A percentile compares a stretch with the other conserved stretches of the same genome.
phyloP scores from a whole-genome alignment of 768 basidiomycete genomes.

The Serendipita sp. region DNA sequence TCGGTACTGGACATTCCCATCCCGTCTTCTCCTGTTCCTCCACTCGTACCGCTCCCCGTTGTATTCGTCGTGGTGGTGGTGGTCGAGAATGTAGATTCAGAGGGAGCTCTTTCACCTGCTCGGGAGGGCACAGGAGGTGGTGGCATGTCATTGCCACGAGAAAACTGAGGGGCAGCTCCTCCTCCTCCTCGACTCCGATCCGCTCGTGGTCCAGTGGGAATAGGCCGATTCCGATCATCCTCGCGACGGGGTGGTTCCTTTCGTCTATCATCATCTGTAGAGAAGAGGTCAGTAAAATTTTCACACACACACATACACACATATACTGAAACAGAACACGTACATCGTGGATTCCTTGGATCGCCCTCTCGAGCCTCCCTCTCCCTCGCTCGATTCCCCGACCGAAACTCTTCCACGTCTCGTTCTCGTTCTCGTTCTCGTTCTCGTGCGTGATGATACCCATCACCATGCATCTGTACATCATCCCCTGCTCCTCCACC shows the following conservation, averaged over 20 bases:
- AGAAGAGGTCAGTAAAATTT: too few species aligned
- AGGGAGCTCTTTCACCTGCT: too few species aligned
- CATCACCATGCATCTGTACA: too few species aligned
- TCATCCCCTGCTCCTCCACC: too few species aligned
- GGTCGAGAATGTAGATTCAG: background rate
- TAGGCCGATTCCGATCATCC: slow-evolving; percentile 19
- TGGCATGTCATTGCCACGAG: too few species aligned
- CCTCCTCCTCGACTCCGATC: too few species aligned
- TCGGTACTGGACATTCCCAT: slow-evolving; percentile 33
- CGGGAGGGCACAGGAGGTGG: too few species aligned
- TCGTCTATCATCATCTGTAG: too few species aligned
- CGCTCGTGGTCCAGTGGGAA: too few species aligned
- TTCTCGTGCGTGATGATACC: too few species aligned
- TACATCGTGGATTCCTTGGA: slow-evolving; percentile 21
- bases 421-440: slow-evolving; percentile 24
- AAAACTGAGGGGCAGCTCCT: too few species aligned
- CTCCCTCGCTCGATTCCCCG: slow-evolving; percentile 7
- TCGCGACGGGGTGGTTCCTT: slow-evolving; percentile 25
- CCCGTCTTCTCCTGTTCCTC: too few species aligned
- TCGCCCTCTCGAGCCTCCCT: slow-evolving; percentile 19
- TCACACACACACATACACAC: background rate
- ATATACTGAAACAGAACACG: background rate
- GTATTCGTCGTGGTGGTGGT: slow-evolving; percentile 18
- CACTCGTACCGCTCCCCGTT: slow-evolving; percentile 15
- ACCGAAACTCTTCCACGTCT: slow-evolving; percentile 23